Conservation (phyloP, 2,329 filamentous ascomycete genomes). For the Metarhizium guizhouense region DNA sequence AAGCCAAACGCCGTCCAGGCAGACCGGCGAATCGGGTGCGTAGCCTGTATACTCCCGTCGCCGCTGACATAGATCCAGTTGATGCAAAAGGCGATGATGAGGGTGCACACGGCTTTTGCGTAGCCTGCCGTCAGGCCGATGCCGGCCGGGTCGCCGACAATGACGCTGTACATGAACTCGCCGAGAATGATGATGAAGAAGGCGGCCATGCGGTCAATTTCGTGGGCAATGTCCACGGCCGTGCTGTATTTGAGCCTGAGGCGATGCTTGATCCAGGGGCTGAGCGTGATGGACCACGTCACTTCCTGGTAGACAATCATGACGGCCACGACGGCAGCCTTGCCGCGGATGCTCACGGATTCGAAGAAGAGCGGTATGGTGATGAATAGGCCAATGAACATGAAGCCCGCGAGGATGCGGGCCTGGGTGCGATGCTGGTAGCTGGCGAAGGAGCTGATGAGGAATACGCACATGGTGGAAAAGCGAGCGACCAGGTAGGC, state of each 20-base stretch:
- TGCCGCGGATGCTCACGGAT: conserved; percentile 27
- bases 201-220: conserved; percentile 39
- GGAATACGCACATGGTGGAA: conserved; percentile 29
- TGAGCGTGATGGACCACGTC: conserved; percentile 34
- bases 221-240: conserved; percentile 39
- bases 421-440: conserved; percentile 38
- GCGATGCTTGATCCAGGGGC: conserved; percentile 32
- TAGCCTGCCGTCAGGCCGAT: conserved; percentile 33
- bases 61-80: conserved; percentile 42
- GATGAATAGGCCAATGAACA: conserved; percentile 30
- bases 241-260: conserved; percentile 35
- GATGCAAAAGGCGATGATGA: conserved; percentile 39
- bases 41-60: conserved; percentile 33
- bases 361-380: conserved; percentile 35
- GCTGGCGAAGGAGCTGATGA: conserved; percentile 35
- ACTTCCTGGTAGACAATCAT: conserved; percentile 32
- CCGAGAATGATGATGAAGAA: conserved; percentile 43
- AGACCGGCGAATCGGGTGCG: conserved; percentile 35
- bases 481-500: conserved; percentile 36
- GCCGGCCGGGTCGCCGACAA: conserved; percentile 37
- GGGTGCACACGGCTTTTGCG: conserved; percentile 36
- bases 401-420: conserved; percentile 32
- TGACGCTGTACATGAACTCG: conserved; percentile 39
- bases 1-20: conserved; percentile 35
- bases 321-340: conserved; percentile 32